Conservation (phyloP, 176 grass and related monocot genomes). For the Phragmites australis region DNA sequence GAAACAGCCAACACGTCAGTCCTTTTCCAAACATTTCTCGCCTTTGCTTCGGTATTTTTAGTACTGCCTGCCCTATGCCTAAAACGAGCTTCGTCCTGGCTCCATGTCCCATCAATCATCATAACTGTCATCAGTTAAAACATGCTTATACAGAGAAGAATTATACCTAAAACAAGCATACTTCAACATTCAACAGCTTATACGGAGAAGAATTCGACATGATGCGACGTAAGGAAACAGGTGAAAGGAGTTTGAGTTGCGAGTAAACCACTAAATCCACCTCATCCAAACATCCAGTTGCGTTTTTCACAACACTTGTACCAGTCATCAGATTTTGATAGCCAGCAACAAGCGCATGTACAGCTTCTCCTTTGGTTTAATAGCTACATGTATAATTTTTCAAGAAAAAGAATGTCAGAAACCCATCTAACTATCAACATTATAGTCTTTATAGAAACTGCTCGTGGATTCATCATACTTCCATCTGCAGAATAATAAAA, state of each 20-base stretch:
- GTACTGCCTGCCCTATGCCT: too few relatives aligned
- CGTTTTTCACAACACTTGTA: not conserved
- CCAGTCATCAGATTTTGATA: not conserved
- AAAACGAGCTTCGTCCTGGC: too few relatives aligned
- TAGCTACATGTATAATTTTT: constrained; percentile 20
- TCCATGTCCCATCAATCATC: too few relatives aligned
- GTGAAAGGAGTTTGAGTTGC: too few relatives aligned
- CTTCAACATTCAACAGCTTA: too few relatives aligned
- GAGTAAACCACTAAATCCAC: not conserved
- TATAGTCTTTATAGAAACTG: constrained; percentile 36
- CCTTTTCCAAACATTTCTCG: too few relatives aligned
- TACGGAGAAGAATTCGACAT: not conserved
- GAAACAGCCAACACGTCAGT: too few relatives aligned
- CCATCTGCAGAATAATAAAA: constrained; percentile 50
- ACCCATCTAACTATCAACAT: constrained; percentile 6
- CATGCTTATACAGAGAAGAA: too few relatives aligned
- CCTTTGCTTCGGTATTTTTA: too few relatives aligned
- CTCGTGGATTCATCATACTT: constrained; percentile 52
- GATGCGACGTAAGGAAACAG: not conserved
- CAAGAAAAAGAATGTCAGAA: constrained; percentile 21
- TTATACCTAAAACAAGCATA: too few relatives aligned
- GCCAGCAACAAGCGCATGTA: not conserved
- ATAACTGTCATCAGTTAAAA: too few relatives aligned
- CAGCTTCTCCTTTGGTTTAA: too few relatives aligned
- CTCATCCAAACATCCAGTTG: not conserved